Conservation (phyloP, 2,329 filamentous ascomycete genomes). For the Mycosphaerella sp. region DNA sequence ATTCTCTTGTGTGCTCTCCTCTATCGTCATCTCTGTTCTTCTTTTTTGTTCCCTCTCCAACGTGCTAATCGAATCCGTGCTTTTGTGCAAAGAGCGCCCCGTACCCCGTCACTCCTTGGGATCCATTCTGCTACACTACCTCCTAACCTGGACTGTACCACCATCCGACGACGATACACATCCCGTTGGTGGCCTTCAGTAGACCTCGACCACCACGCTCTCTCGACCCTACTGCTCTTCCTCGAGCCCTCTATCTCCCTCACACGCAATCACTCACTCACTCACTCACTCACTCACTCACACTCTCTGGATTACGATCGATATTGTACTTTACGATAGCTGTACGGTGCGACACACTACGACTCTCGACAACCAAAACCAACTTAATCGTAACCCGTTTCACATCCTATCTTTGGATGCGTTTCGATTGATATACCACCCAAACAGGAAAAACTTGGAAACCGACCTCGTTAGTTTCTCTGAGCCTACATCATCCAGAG, state of each 20-base stretch:
- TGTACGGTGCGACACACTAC: slow-evolving; percentile 21
- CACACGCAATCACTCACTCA: slow-evolving; percentile 19
- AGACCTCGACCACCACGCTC: not conserved
- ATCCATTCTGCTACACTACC: slow-evolving; percentile 21
- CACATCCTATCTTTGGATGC: slow-evolving; percentile 14
- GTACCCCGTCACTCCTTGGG: slow-evolving; percentile 25
- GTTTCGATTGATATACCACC: slow-evolving; percentile 18
- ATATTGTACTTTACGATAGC: slow-evolving; percentile 11
- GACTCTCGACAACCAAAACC: slow-evolving; percentile 11
- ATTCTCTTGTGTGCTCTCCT: slow-evolving; percentile 21
- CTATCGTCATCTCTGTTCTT: slow-evolving; percentile 26
- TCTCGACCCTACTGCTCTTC: not conserved
- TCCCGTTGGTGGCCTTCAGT: slow-evolving; percentile 3
- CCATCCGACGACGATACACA: slow-evolving; percentile 15
- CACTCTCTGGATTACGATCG: slow-evolving; percentile 14
- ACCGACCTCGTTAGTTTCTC: slow-evolving; percentile 17
- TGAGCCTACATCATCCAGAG: slow-evolving; percentile 10
- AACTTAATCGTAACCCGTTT: slow-evolving; percentile 18
- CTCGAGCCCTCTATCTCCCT: not conserved
- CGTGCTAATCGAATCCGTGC: slow-evolving; percentile 22
- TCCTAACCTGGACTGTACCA: slow-evolving; percentile 17
- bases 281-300: slow-evolving; percentile 7
- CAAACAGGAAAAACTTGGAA: slow-evolving; percentile 7
- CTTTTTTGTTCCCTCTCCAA: slow-evolving; percentile 24
- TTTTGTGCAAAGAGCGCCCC: slow-evolving; percentile 11